phyloP scores from a whole-genome alignment of 441 rosid genomes.

The Syzygium malaccense region DNA sequence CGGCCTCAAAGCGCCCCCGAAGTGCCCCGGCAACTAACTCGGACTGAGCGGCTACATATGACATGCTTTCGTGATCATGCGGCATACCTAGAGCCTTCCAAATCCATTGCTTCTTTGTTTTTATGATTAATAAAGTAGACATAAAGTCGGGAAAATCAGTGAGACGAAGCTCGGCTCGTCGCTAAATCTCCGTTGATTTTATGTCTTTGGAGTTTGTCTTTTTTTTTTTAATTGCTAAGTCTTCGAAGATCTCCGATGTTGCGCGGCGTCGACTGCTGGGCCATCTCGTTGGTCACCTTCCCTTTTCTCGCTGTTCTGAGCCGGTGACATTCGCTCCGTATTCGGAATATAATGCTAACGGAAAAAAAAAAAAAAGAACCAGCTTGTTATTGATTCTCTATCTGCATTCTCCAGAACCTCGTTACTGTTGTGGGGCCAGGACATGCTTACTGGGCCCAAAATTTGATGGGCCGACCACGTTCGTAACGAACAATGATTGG shows the following conservation, averaged over 20 bases:
- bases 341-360: not conserved
- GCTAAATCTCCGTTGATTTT: not conserved
- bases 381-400: not conserved
- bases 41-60: not conserved
- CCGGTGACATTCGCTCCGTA: not conserved
- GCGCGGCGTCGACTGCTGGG: not conserved
- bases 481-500: not conserved
- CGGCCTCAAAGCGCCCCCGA: constrained; percentile 25
- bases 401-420: not conserved
- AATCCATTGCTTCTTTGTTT: not conserved
- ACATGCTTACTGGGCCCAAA: not conserved
- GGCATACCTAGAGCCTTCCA: not conserved
- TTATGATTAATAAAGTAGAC: not conserved
- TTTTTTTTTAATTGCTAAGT: not conserved
- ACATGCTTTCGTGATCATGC: not conserved
- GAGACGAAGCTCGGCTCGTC: not conserved
- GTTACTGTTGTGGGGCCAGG: not conserved
- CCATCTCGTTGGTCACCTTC: not conserved
- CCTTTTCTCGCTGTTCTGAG: not conserved
- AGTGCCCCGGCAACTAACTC: constrained; percentile 8
- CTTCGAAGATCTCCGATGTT: not conserved
- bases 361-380: not conserved
- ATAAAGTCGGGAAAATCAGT: not conserved
- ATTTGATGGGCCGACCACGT: not conserved
- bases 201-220: not conserved